These are phyloP conservation scores for Lentinula raphanica DNA, from an alignment of 768 basidiomycete species.

Conservation along the genomic window DNA sequence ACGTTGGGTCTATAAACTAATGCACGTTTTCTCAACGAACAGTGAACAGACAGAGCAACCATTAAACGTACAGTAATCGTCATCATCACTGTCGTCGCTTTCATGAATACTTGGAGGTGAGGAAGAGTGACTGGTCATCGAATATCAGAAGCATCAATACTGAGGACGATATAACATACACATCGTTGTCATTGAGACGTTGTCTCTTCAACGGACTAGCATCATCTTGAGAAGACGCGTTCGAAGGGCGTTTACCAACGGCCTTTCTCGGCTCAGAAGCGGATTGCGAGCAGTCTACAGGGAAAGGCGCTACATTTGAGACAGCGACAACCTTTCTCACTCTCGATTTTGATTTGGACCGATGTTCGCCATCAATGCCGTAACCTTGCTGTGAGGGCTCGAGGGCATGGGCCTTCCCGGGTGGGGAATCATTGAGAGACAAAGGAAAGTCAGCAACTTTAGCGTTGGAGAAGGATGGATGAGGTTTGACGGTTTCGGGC, in stretches of 20 bases:
- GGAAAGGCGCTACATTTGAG: not conserved
- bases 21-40: constrained; percentile 17
- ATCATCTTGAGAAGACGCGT: not conserved
- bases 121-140: not conserved
- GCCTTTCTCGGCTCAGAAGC: not conserved
- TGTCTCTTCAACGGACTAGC: not conserved
- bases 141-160: constrained; percentile 2
- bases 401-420: too few species aligned
- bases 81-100: constrained; percentile 34
- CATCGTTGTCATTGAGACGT: constrained; percentile 8
- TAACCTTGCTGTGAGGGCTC: too few species aligned
- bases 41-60: not conserved
- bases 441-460: not conserved
- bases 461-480: not conserved
- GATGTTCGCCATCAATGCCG: not conserved
- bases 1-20: constrained; percentile 45
- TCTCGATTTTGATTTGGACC: not conserved
- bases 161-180: constrained; percentile 11
- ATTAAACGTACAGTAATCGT: constrained; percentile 36
- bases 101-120: not conserved
- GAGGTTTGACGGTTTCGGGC: not conserved
- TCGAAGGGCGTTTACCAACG: not conserved
- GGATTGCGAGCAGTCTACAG: not conserved
- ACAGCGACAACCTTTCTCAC: not conserved
- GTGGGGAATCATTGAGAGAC: not conserved